Conservation (phyloP, 2,329 filamentous ascomycete genomes). For the Achaetomium macrosporum region DNA sequence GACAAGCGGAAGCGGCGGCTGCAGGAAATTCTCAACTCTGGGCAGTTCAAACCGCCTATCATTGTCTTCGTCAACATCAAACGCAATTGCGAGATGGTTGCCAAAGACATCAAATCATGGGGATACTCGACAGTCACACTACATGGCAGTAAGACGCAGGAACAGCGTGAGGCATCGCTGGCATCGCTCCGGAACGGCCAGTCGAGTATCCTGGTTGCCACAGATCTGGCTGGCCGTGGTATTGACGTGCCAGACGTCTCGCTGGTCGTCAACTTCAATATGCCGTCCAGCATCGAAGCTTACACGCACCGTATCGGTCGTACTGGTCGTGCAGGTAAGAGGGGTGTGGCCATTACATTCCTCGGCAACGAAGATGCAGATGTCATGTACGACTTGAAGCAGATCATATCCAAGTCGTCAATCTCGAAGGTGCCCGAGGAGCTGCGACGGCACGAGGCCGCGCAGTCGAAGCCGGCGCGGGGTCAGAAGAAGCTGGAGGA, state of each 20-base stretch:
- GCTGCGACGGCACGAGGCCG: constrained; percentile 62
- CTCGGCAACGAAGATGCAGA: constrained; percentile 84
- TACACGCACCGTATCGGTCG: constrained; percentile 97
- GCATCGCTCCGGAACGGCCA: constrained; percentile 73
- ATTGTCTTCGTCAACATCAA: constrained; percentile 99
- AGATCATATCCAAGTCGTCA: constrained; percentile 87
- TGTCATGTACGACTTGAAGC: constrained; percentile 87
- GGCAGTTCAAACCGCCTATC: constrained; percentile 80
- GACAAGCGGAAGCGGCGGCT: constrained; percentile 96
- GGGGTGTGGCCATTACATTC: constrained; percentile 93
- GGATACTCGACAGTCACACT: constrained; percentile 86
- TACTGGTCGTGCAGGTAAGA: constrained; percentile 96
- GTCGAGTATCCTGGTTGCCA: constrained; percentile 87
- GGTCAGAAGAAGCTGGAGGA: constrained; percentile 26
- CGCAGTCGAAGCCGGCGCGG: constrained; percentile 23
- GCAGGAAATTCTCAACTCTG: constrained; percentile 76
- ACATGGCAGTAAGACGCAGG: constrained; percentile 94
- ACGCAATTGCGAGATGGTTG: constrained; percentile 93
- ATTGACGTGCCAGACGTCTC: constrained; percentile 94
- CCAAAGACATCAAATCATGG: constrained; percentile 88
- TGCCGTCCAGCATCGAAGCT: constrained; percentile 85
- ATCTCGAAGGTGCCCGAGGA: constrained; percentile 91
- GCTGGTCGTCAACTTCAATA: constrained; percentile 98
- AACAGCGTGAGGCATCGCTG: constrained; percentile 91
- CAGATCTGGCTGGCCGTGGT: constrained; percentile 91